Evolutionary conservation across 1,284 basidiomycete genomes (phyloP).

Genomic region (Cryptococcus neoformans): DNA sequence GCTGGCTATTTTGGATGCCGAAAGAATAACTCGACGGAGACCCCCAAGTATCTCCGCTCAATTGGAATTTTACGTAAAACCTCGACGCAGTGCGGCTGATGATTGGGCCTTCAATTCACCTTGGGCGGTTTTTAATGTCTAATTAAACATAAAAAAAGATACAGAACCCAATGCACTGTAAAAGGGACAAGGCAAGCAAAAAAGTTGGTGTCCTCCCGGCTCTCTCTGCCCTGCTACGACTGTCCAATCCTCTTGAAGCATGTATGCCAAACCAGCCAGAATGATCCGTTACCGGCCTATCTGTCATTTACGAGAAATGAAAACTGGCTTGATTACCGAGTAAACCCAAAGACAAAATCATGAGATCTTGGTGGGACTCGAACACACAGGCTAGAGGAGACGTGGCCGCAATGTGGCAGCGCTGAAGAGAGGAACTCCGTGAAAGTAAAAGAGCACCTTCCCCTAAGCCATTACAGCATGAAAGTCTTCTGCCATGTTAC

Average conservation of each 20-base stretch:
- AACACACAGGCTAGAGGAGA: conserved; percentile 48
- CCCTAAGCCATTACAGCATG: conserved; percentile 43
- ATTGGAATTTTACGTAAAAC: too few relatives aligned
- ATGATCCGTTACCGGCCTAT: conserved; percentile 50
- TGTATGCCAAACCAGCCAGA: conserved; percentile 44
- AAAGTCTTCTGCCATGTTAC: neutral
- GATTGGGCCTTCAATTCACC: too few relatives aligned
- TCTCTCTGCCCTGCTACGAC: conserved; percentile 44
- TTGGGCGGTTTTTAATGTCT: too few relatives aligned
- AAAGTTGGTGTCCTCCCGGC: conserved; percentile 46
- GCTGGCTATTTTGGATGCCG: neutral
- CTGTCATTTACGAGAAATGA: conserved; percentile 18
- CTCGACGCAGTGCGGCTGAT: too few relatives aligned
- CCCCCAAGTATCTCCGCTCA: too few relatives aligned
- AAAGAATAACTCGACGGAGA: too few relatives aligned
- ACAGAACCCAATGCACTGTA: too few relatives aligned
- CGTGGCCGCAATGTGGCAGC: conserved; percentile 34
- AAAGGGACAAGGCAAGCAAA: conserved; percentile 10
- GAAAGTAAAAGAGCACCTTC: conserved; percentile 38
- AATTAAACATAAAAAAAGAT: too few relatives aligned
- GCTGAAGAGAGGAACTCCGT: conserved; percentile 44
- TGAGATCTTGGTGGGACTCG: conserved; percentile 45
- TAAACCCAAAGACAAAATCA: conserved; percentile 26
- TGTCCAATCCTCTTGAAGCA: conserved; percentile 44
- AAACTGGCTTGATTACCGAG: conserved; percentile 46